Base-by-base conservation (phyloP, 1,139 yeast species). In the Sugiyamaella neomexicana region DNA sequence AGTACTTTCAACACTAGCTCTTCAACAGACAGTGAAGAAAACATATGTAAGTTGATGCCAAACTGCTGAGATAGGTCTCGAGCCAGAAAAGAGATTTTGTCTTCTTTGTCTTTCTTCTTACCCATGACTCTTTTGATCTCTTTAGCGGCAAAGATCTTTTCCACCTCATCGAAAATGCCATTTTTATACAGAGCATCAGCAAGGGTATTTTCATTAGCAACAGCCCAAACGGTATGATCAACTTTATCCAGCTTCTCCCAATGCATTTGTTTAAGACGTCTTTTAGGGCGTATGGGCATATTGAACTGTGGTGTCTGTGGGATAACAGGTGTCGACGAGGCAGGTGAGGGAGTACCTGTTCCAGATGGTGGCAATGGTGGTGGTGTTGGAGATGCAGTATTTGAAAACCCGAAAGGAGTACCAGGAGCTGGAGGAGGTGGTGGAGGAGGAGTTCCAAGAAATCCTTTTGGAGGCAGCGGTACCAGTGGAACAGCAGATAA, bases 21-120 rank as follows among this genome's bases (percentile, higher is more conserved):
- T 7, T 79, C 82, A 15, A 85, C 95, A 1, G 82, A 66, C 52
- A 80, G 65, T 58, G 75, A 76, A 2, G 89, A 80, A 72, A 84
- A 89, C 78, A 86, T 80, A 67, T 93, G 98, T 56, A 93, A 74
- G 64, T 91, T 90, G 66, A 93, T 93, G 42, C 96, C 98, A 74
- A 93, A 89, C 64, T 89, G 96, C 67, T 86, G 93, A 1, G 95
- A 88, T 58, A 90, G 72, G 63, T 91, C 97, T 56, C 96, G 74
- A 1, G 95, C 80, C 56, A 93, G 76, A 58, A 85, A 83, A 0
- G 88, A 74, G 1, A 86, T 68, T 62, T 83, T 81, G 52, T 79
- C 74, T 20, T 68, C 71, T 39, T 69, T 71, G 12, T 69, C 68
- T 36, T 70, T 66, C 45, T 73, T 68, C 66, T 68, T 65, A 56